Conservation (phyloP, 805 yeast genomes). For the Wickerhamiella vanderwaltii region DNA sequence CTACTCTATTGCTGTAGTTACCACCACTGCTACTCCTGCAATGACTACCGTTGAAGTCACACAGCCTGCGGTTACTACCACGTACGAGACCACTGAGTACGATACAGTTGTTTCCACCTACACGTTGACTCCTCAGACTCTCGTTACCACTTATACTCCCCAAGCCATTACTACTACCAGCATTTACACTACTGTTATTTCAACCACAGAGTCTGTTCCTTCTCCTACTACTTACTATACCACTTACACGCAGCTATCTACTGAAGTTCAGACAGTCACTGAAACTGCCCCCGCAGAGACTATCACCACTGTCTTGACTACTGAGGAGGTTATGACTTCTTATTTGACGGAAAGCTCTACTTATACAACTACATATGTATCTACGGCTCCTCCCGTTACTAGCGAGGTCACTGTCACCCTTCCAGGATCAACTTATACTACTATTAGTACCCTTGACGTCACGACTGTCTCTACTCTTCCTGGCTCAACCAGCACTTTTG, state of each 20-base stretch:
- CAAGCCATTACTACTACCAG: neutral
- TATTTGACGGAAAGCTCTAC: slow-evolving; percentile 3
- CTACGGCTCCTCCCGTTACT: neutral
- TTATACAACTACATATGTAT: neutral
- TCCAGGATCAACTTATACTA: slow-evolving; percentile 2
- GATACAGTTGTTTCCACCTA: slow-evolving; percentile 5
- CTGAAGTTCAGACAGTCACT: slow-evolving; percentile 2
- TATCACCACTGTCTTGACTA: slow-evolving; percentile 1
- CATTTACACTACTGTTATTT: slow-evolving; percentile 1
- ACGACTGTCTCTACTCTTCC: neutral
- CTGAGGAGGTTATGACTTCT: slow-evolving; percentile 5
- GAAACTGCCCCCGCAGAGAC: slow-evolving; percentile 1
- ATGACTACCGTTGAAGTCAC: slow-evolving; percentile 4
- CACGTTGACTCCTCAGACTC: slow-evolving; percentile 9
- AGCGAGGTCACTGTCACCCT: neutral
- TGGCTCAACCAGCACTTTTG: neutral
- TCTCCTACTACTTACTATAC: neutral
- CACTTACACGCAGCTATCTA: slow-evolving; percentile 1
- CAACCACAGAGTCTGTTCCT: neutral
- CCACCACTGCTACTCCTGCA: neutral
- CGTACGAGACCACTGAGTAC: slow-evolving; percentile 2
- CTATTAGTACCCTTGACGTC: neutral
- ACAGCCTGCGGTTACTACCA: slow-evolving; percentile 5
- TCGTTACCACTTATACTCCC: slow-evolving; percentile 6
- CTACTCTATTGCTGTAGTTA: neutral